Percentiles rank a stretch among this genome's conserved stretches.
Conservation (phyloP, 768 basidiomycete genomes). For the Xanthoconium stramineum region DNA sequence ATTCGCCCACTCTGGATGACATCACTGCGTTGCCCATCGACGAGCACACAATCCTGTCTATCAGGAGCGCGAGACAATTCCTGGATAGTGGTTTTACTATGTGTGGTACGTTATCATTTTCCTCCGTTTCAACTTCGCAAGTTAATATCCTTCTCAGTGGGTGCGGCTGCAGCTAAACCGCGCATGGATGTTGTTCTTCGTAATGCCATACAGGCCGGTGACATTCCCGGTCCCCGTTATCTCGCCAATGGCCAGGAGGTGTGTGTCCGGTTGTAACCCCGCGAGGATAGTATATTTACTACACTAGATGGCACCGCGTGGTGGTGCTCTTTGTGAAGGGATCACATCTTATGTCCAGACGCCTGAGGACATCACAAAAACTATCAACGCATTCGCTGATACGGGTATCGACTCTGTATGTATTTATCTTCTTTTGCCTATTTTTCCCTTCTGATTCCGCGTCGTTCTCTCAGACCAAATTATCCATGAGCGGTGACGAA, state of each 20-base stretch:
- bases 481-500: conserved; percentile 38
- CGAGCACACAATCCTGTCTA: conserved; percentile 33
- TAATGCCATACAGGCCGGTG: conserved; percentile 32
- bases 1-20: conserved; percentile 30
- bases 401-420: conserved; percentile 22
- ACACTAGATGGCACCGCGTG: conserved; percentile 28
- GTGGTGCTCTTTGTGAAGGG: conserved; percentile 29
- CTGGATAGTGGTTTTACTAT: conserved; percentile 38
- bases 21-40: conserved; percentile 29
- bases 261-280: background rate
- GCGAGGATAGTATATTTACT: background rate
- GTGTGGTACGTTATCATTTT: conserved; percentile 25
- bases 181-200: conserved; percentile 34
- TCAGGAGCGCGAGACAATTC: conserved; percentile 31
- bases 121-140: background rate
- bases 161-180: conserved; percentile 35
- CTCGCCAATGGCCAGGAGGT: conserved; percentile 37
- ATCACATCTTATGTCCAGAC: conserved; percentile 34
- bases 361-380: conserved; percentile 26
- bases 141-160: conserved; percentile 17
- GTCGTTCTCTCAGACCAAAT: conserved; percentile 25
- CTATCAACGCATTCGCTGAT: conserved; percentile 25
- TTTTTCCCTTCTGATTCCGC: background rate
- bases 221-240: conserved; percentile 36
- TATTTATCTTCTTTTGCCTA: background rate